phyloP scores from a whole-genome alignment of 768 basidiomycete species.

The Tulasnella sp. region DNA sequence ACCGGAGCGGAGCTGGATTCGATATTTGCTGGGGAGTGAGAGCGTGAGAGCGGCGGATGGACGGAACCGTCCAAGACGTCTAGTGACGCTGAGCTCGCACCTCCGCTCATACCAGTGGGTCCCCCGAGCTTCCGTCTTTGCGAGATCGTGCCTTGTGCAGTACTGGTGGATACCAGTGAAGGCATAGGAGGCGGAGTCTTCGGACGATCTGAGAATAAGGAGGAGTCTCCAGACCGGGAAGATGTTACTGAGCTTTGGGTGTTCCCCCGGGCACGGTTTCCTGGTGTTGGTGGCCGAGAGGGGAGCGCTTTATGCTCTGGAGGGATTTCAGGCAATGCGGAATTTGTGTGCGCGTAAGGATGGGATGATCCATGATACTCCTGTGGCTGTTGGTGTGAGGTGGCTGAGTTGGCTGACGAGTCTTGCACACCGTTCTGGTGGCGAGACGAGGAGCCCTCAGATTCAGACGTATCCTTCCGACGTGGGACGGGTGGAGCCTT shows the following conservation, averaged over 20 bases:
- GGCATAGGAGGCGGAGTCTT: constrained; percentile 10
- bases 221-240: constrained; percentile 9
- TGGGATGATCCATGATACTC: background rate
- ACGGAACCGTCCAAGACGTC: constrained; percentile 3
- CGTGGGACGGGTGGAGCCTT: background rate
- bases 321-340: background rate
- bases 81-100: background rate
- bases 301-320: background rate
- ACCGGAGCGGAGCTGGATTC: constrained; percentile 1
- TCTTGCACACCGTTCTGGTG: background rate
- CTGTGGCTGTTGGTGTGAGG: background rate
- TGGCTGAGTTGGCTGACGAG: background rate
- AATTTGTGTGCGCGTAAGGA: background rate
- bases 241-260: constrained; percentile 11
- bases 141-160: constrained; percentile 18
- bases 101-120: background rate
- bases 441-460: constrained; percentile 4
- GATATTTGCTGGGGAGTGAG: constrained; percentile 5
- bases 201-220: constrained; percentile 7
- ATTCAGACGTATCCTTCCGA: constrained; percentile 4
- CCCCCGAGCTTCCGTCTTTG: constrained; percentile 12
- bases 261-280: constrained; percentile 7
- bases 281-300: constrained; percentile 12
- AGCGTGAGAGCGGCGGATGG: constrained; percentile 2
- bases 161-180: constrained; percentile 13